Base-by-base conservation (phyloP, 2,329 filamentous ascomycete species). In the Thelonectria rubi region DNA sequence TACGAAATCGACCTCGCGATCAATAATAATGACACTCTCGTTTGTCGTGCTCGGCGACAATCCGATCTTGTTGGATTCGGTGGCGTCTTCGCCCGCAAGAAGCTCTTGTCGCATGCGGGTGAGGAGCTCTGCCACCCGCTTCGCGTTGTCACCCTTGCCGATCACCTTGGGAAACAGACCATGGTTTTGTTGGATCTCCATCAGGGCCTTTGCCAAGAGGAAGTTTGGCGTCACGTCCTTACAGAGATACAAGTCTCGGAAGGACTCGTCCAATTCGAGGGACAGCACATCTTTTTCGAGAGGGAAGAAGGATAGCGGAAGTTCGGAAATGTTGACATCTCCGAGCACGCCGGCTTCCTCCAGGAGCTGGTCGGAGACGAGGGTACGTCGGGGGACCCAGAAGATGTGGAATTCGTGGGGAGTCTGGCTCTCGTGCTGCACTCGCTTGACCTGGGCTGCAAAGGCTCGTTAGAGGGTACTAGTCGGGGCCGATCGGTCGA, bases 391-490 rank as follows among this genome's bases (percentile, higher is more conserved):
- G 6, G 96, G 94, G 43, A 97, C 91, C 92, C 95, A 98, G 75
- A 97, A 94, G 70, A 99, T 91, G 65, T 94, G 94, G 75, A 98
- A 97, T 71, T 99, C 94, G 85, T 99, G 95, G 68, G 93, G 92
- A 48, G 90, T 92, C 72, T 93, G 91, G 74, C 91, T 94, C 77
- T 95, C 93, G 73, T 90, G 91, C 72, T 94, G 92, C 60, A 98
- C 83, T 63, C 92, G 89, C 76, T 94, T 94, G 71, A 98, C 93
- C 81, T 98, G 93, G 69, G 92, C 94, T 97, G 46, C 37, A 72
- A 65, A 37, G 80, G 84, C 80, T 46, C 63, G 62, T 68, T 60
- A 66, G 60, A 57, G 8, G 11, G 47, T 17, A n/a, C n/a, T n/a
- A 48, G 12, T 14, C 2, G 5, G 37, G 7, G 14, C 6, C 18